Evolutionary conservation across 2,329 filamentous ascomycete genomes (phyloP).

Genomic region (Reticulascus tulasneorum): DNA sequence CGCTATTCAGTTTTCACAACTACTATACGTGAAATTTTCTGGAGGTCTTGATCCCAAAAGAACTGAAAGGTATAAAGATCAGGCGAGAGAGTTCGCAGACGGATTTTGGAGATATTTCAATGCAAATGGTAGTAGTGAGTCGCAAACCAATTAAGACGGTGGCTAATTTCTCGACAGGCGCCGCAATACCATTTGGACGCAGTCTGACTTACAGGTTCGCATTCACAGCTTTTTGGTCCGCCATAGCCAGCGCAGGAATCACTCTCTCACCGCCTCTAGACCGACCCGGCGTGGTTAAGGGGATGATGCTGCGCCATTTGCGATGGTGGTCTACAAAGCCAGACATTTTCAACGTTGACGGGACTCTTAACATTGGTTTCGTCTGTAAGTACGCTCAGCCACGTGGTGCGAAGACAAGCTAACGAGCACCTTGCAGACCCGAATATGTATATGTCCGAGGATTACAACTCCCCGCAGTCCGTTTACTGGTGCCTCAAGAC

Average conservation of each 20-base stretch:
- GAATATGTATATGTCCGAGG: conserved; percentile 46
- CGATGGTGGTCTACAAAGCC: conserved; percentile 34
- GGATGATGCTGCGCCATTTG: conserved; percentile 37
- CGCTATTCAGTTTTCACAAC: conserved; percentile 39
- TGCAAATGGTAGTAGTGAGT: conserved; percentile 30
- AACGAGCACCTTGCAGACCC: not conserved
- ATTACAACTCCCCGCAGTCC: conserved; percentile 48
- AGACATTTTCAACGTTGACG: conserved; percentile 38
- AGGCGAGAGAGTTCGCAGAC: conserved; percentile 30
- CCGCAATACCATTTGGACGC: conserved; percentile 42
- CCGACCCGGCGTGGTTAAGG: conserved; percentile 30
- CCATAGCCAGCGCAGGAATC: conserved; percentile 30
- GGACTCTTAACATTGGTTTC: conserved; percentile 36
- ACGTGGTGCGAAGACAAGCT: no score
- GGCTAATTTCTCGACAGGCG: conserved; percentile 29
- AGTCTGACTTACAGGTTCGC: conserved; percentile 43
- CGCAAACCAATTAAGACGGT: no score
- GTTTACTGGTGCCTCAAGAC: conserved; percentile 45
- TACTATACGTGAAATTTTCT: conserved; percentile 35
- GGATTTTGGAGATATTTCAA: conserved; percentile 40
- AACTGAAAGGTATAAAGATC: conserved; percentile 25
- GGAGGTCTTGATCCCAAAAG: conserved; percentile 29
- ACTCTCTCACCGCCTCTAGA: conserved; percentile 27
- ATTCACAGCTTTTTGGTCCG: conserved; percentile 38
- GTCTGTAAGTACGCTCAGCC: conserved; percentile 14